Base-by-base conservation (phyloP, 176 grass and related monocot genomes). In the Zoysia pacifica region DNA sequence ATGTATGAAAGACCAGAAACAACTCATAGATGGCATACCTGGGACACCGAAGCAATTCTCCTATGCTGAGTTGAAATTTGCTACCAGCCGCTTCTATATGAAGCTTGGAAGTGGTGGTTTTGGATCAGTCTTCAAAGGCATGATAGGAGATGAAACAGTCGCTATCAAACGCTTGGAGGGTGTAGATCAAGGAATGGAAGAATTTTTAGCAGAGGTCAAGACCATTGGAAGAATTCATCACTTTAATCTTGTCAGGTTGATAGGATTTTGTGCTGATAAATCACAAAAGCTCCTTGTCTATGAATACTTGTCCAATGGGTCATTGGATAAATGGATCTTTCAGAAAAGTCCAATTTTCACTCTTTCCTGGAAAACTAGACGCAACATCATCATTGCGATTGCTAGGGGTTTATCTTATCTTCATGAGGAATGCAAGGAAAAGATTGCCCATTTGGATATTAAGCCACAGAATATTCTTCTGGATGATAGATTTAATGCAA, bases 41-140 rank as follows among this genome's bases (percentile, higher is more conserved):
- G 84, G 84, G 37, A 69, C 54, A 46, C 84, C 84, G 6, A 75
- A 62, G 49, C 48, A 60, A 18, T 86, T 86, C 77, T 74, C 69
- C 67, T 86, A 58, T 81, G 2, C 67, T 63, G 70, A 86, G 56
- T 62, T 86, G 36, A 73, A 68, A 7, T 61, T 80, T 1, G 79
- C 79, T 49, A 81, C 84, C 35, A 54, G 10, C n/a, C 46, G 75
- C 48, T 86, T 86, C 18, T 38, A 7, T 7, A 48, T 79, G 5
- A 81, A 80, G 41, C 78, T 86, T 35, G 84, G 84, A n/a, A 45
- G 35, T 65, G 84, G 84, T 28, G 84, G 77, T 5, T 86, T 86
- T 75, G 84, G 84, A 18, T 74, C 84, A 0, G 84, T 86, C 51
- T 86, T 80, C 72, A 49, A 86, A 67, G 84, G 84, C 35, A 65